Evolutionary conservation across 768 basidiomycete species (phyloP), one percentile per base, ranked within the genome.

Genomic region (Royoungia palumana): DNA sequence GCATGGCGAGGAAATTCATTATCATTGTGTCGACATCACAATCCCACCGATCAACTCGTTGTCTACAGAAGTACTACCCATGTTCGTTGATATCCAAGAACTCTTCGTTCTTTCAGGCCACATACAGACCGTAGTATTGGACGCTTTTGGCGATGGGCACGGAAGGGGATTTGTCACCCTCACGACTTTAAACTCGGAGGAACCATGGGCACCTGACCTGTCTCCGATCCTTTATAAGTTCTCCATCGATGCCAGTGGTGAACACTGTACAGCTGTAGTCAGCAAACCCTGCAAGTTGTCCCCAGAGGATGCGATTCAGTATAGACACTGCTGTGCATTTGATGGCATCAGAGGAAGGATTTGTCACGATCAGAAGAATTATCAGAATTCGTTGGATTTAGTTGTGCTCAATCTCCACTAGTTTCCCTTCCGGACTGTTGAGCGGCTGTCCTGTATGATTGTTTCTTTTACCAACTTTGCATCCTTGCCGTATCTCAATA

Each of bases 301-400:
- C 12, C 16, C 43, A 17, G 35, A 50, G 22, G 51, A 60, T 35
- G 20, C 36, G 13, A 44, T 47, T 34, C 47, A 41, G n/a, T 44
- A 47, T 14, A 20, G 25, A 10, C 11, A 38, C 19, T 35, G 27
- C 28, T 38, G 45, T 12, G 38, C 50, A 22, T 61, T 61, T 13
- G 59, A 61, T 35, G 59, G 53, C 4, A 27, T 52, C 32, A 46
- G 56, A 46, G 59, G 59, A 41, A 58, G 59, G 28, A 24, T 61
- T 25, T 61, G 59, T 21, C 48, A 52, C 25, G 37, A 46, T 27
- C 21, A 16, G 28, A n/a, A 34, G 4, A 35, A 7, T 10, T 20
- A 37, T 13, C 25, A 24, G 34, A 13, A 35, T 16, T 44, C 21
- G 6, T 44, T 21, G 22, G 57, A 55, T 25, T 40, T 61, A 41